A percentile compares a stretch with the other conserved stretches of the same genome.
These are phyloP conservation scores for Chaetomiaceae sp. DNA, from an alignment of 2,329 filamentous ascomycete species.

Conservation along the genomic window DNA sequence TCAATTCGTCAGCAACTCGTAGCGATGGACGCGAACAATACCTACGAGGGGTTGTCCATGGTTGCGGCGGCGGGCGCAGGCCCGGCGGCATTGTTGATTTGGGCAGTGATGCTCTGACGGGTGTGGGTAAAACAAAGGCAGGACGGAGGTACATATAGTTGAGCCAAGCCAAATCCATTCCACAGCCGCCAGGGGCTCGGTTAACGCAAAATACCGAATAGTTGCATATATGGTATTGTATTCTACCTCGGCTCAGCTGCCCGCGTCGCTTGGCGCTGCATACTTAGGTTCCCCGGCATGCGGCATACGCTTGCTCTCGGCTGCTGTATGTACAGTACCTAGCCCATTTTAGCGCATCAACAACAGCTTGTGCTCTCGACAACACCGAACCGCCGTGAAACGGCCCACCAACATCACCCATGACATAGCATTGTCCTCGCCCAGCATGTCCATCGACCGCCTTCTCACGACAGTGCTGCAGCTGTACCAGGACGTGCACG, in stretches of 20 bases:
- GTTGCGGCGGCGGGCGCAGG: neutral
- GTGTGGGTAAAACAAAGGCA: no score
- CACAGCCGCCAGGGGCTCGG: slow-evolving; percentile 3
- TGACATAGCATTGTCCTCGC: neutral
- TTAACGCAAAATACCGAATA: slow-evolving; percentile 19
- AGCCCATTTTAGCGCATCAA: no score
- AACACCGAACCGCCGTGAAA: neutral
- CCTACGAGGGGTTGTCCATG: slow-evolving; percentile 23
- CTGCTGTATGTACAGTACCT: neutral
- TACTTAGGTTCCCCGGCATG: no score
- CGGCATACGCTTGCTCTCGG: no score
- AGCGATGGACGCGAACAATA: neutral
- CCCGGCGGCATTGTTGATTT: no score
- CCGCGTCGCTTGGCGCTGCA: neutral
- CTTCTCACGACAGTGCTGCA: slow-evolving; percentile 64
- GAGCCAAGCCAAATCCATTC: neutral
- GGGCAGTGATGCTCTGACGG: neutral
- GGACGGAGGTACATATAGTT: no score
- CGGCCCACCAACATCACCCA: neutral
- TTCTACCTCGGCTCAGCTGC: slow-evolving; percentile 6
- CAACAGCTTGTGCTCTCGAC: neutral
- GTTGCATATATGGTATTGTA: no score
- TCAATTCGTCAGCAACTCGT: neutral
- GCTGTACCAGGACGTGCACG: slow-evolving; percentile 51
- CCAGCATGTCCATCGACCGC: slow-evolving; percentile 60